Evolutionary conservation across 495 filamentous ascomycete genomes (phyloP).

Genomic region (Lasiosphaeria miniovina): DNA sequence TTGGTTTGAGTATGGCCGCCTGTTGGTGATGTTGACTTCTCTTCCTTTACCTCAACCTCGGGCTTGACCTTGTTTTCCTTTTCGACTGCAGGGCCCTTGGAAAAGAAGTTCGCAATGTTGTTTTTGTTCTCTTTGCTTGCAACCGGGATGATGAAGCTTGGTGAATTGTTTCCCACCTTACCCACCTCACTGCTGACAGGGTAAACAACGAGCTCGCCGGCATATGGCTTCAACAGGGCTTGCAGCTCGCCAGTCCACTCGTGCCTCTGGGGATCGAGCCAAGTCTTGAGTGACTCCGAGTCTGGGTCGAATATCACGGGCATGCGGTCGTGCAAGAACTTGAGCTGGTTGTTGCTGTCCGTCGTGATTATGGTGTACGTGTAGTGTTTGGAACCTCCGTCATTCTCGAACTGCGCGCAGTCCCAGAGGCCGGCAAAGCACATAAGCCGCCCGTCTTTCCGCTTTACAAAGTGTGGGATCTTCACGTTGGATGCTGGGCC

Average conservation of each 20-base stretch:
- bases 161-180: slow-evolving; percentile 91
- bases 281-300: slow-evolving; percentile 64
- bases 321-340: slow-evolving; percentile 91
- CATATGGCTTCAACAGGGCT: slow-evolving; percentile 68
- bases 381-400: slow-evolving; percentile 29
- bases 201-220: slow-evolving; percentile 80
- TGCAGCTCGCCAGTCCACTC: slow-evolving; percentile 81
- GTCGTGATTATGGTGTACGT: slow-evolving; percentile 94
- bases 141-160: slow-evolving; percentile 76
- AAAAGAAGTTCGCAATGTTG: slow-evolving; percentile 93
- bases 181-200: slow-evolving; percentile 85
- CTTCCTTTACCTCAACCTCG: slow-evolving; percentile 27
- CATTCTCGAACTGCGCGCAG: slow-evolving; percentile 70
- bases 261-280: slow-evolving; percentile 71
- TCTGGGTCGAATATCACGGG: slow-evolving; percentile 84
- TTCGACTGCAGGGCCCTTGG: slow-evolving; percentile 27
- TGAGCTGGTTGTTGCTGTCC: slow-evolving; percentile 70
- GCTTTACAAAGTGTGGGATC: slow-evolving; percentile 75
- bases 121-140: slow-evolving; percentile 80
- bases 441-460: slow-evolving; percentile 82
- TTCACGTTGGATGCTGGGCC: slow-evolving; percentile 64
- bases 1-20: slow-evolving; percentile 36
- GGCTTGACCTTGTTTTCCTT: slow-evolving; percentile 15
- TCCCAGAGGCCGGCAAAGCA: slow-evolving; percentile 92
- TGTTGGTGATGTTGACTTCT: slow-evolving; percentile 16